These are phyloP conservation scores for Royoungia palumana DNA, from an alignment of 768 basidiomycete genomes.

Conservation along the genomic window DNA sequence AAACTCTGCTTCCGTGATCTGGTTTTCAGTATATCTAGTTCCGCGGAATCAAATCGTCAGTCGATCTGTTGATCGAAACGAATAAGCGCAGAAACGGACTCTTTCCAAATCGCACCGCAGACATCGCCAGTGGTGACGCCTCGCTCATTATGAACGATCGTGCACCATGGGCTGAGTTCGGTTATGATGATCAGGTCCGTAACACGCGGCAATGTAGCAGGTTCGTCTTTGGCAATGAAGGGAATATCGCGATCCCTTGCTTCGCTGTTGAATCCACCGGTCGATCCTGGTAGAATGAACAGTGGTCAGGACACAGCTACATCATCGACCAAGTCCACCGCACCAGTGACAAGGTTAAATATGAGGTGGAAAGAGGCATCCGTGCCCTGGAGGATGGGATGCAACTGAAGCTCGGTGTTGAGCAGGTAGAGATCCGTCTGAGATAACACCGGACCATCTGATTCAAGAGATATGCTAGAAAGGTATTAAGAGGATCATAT, in stretches of 20 bases:
- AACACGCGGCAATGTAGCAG: constrained; percentile 67
- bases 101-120: constrained; percentile 68
- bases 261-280: constrained; percentile 59
- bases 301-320: background rate
- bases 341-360: constrained; percentile 70
- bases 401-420: constrained; percentile 60
- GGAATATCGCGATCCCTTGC: constrained; percentile 58
- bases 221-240: constrained; percentile 53
- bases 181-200: constrained; percentile 57
- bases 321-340: constrained; percentile 2
- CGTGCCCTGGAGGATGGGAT: constrained; percentile 65
- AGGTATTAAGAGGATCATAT: background rate
- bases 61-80: background rate
- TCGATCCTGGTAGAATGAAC: constrained; percentile 41
- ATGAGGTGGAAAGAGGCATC: constrained; percentile 55
- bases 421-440: constrained; percentile 83
- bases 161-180: constrained; percentile 73
- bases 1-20: constrained; percentile 66
- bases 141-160: constrained; percentile 62
- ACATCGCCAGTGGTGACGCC: constrained; percentile 79
- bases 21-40: constrained; percentile 63
- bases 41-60: constrained; percentile 10
- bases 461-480: background rate
- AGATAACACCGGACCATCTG: constrained; percentile 76
- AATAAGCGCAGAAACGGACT: constrained; percentile 45